A percentile compares a stretch with the other conserved stretches of the same genome.
phyloP scores from a whole-genome alignment of 139 green algal species.

The Monoraphidium neglectum region DNA sequence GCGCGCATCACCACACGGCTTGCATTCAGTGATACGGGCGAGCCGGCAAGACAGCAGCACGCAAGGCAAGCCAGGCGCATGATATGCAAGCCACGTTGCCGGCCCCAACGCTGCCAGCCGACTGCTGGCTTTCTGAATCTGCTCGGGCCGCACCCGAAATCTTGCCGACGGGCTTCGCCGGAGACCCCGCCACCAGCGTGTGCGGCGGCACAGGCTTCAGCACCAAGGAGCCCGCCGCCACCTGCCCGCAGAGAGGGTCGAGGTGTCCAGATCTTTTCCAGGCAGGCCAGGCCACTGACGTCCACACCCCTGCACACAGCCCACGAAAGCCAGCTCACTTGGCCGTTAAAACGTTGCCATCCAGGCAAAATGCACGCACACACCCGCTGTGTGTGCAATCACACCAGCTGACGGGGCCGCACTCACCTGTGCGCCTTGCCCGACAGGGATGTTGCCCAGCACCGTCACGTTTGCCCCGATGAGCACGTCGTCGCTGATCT shows the following conservation, averaged over 20 bases:
- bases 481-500: conserved; percentile 80
- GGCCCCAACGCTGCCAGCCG: too few species aligned
- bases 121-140: too few species aligned
- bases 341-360: background rate
- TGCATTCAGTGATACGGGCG: too few species aligned
- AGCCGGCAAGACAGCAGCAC: too few species aligned
- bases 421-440: conserved; percentile 74
- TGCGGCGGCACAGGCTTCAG: conserved; percentile 85
- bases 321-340: background rate
- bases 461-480: conserved; percentile 88
- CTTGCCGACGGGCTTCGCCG: conserved; percentile 79
- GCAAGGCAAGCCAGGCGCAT: too few species aligned
- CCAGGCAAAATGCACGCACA: conserved; percentile 47
- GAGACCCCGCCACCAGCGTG: conserved; percentile 87
- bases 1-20: too few species aligned
- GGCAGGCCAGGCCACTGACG: too few species aligned
- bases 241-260: too few species aligned
- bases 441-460: conserved; percentile 94
- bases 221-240: conserved; percentile 88
- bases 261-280: too few species aligned
- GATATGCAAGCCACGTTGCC: too few species aligned
- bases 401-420: too few species aligned
- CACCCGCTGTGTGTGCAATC: too few species aligned
- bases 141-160: conserved; percentile 53
- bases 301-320: background rate